Evolutionary conservation across 345 rosid species (phyloP), one percentile per base, ranked within the genome.

Genomic region (Moricandia arvensis): DNA sequence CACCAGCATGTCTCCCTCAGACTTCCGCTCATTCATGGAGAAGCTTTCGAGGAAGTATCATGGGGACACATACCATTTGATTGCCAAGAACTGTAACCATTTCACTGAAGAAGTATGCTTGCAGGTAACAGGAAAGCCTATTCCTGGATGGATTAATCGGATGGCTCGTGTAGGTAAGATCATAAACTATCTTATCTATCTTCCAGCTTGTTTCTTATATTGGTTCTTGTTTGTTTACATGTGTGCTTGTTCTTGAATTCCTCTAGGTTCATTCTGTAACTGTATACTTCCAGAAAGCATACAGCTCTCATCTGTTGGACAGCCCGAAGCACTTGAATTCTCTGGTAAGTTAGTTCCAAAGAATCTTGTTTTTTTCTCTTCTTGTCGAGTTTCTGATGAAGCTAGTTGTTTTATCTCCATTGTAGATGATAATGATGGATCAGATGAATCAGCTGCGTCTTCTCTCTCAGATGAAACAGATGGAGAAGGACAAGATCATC

Each of bases 121-220:
- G 82, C 88, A 69, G 83, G 83, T 95, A 60, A 89, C 90, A 8
- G 96, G 99, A 80, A 92, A 90, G 83, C 81, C 88, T 59, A 90
- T 92, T 78, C 97, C 99, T 35, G 97, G 97, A 82, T 95, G 97
- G 97, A 88, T 95, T 69, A 95, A 90, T 79, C 83, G 99, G 43
- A 81, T 95, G 83, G 99, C 99, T 76, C 84, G 88, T 69, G 71
- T 90, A 45, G 97, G 99, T 95, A 83, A 86, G 87, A 71, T 10
- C 5, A 47, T n/a, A n/a, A 37, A 31, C 31, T 72, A 35, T 66
- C 76, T 77, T 43, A 3, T 59, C 2, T 16, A 54, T 55, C 55
- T 27, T 31, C 35, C 18, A 18, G 8, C 34, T 57, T 63, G 31
- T 57, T 43, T 31, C 61, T 58, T 16, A 8, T 1, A 30, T 4